phyloP scores from a whole-genome alignment of 2,329 filamentous ascomycete genomes.

The Xylariales sp. region DNA sequence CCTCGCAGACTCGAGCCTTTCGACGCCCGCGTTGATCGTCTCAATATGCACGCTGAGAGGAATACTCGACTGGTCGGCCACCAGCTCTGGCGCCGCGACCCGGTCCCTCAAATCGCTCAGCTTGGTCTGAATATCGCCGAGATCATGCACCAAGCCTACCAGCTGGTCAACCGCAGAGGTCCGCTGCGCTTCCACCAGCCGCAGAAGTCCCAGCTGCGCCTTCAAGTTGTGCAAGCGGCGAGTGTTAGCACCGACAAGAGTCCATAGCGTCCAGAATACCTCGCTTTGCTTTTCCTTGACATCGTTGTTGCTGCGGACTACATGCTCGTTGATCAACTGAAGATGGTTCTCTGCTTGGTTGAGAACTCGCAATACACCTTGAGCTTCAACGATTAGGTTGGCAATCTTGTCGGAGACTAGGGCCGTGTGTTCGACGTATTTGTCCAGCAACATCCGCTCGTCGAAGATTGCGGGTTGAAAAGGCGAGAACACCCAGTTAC shows the following conservation, averaged over 20 bases:
- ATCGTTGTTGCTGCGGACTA: conserved; percentile 56
- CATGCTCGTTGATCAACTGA: conserved; percentile 63
- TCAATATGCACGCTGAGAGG: conserved; percentile 72
- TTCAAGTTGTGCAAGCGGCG: conserved; percentile 56
- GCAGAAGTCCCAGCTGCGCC: conserved; percentile 59
- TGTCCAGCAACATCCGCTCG: conserved; percentile 61
- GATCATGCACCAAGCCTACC: conserved; percentile 63
- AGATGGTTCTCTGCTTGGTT: conserved; percentile 66
- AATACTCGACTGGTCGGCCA: conserved; percentile 46
- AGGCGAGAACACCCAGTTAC: conserved; percentile 49
- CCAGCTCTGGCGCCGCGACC: conserved; percentile 60
- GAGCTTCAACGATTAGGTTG: conserved; percentile 64
- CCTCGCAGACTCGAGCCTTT: conserved; percentile 63
- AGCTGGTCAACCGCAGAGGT: conserved; percentile 63
- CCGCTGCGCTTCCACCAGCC: conserved; percentile 62
- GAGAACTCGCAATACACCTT: conserved; percentile 61
- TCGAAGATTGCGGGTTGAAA: conserved; percentile 59
- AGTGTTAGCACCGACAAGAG: conserved; percentile 66
- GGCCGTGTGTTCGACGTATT: conserved; percentile 69
- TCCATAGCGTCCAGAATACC: conserved; percentile 68
- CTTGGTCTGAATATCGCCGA: conserved; percentile 67
- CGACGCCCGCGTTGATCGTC: conserved; percentile 66
- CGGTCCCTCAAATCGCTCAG: conserved; percentile 68
- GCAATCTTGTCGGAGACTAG: conserved; percentile 66
- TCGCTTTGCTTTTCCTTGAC: conserved; percentile 58